These are phyloP conservation scores for Symbiodinium pilosum DNA, from an alignment of 73 alveolate species.

Conservation along the genomic window DNA sequence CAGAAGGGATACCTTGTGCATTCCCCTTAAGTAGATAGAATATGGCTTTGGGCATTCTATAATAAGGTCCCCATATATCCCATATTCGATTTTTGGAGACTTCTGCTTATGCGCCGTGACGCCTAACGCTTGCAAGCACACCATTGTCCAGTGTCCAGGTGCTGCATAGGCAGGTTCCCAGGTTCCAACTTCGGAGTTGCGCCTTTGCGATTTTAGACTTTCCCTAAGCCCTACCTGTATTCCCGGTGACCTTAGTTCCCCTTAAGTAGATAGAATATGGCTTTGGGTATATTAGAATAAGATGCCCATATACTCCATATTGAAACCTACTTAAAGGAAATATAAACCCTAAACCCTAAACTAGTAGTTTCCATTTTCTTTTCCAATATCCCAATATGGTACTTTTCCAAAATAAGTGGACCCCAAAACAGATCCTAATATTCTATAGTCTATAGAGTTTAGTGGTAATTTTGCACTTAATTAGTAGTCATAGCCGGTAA, in stretches of 20 bases:
- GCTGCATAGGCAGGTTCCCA: not conserved
- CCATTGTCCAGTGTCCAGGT: not conserved
- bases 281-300: not conserved
- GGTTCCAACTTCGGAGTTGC: not conserved
- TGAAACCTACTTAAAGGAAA: not conserved
- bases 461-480: no score
- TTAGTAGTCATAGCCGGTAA: no score
- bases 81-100: not conserved
- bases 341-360: not conserved
- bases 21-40: not conserved
- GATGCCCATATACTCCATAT: not conserved
- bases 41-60: not conserved
- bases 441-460: no score
- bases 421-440: no score
- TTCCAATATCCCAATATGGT: no score
- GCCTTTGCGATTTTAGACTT: not conserved
- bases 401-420: no score
- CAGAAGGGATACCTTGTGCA: no score
- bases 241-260: not conserved
- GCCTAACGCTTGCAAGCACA: not conserved
- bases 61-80: not conserved
- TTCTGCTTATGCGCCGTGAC: not conserved
- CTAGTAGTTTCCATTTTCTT: no score
- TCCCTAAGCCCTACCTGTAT: not conserved
- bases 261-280: no score